Conservation (phyloP, 2,329 filamentous ascomycete genomes). For the Sarocladium kiliense region DNA sequence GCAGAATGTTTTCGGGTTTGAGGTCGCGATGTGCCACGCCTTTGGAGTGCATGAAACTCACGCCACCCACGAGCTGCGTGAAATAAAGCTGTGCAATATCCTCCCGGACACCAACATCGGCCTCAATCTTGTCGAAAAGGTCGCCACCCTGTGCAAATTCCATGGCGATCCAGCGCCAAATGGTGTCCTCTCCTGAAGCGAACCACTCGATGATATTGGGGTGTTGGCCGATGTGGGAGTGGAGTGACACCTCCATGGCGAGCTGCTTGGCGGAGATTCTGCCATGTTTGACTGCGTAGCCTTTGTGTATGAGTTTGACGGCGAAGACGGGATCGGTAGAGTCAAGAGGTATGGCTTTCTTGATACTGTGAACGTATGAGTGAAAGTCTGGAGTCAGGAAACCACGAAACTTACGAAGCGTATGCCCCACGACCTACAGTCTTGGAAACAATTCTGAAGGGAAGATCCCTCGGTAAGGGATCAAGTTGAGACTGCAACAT, state of each 20-base stretch:
- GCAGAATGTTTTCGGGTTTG: conserved; percentile 91
- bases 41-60: conserved; percentile 93
- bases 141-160: conserved; percentile 94
- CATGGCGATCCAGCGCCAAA: conserved; percentile 98
- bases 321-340: conserved; percentile 75
- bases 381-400: conserved; percentile 12
- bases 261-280: conserved; percentile 86
- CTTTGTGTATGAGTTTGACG: conserved; percentile 98
- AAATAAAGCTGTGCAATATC: conserved; percentile 98
- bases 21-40: conserved; percentile 90
- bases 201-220: conserved; percentile 93
- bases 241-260: conserved; percentile 84
- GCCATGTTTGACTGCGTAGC: conserved; percentile 84
- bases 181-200: conserved; percentile 73
- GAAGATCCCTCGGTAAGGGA: conserved; percentile 76
- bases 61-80: conserved; percentile 80
- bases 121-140: conserved; percentile 98
- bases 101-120: conserved; percentile 88
- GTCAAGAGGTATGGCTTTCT: conserved; percentile 79
- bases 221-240: conserved; percentile 83
- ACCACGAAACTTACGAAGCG: conserved; percentile 67
- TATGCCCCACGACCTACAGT: conserved; percentile 96
- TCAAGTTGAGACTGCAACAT: conserved; percentile 80
- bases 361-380: conserved; percentile 57
- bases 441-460: conserved; percentile 91